Conservation (phyloP, 441 rosid species). For the Adansonia rubrostipa region DNA sequence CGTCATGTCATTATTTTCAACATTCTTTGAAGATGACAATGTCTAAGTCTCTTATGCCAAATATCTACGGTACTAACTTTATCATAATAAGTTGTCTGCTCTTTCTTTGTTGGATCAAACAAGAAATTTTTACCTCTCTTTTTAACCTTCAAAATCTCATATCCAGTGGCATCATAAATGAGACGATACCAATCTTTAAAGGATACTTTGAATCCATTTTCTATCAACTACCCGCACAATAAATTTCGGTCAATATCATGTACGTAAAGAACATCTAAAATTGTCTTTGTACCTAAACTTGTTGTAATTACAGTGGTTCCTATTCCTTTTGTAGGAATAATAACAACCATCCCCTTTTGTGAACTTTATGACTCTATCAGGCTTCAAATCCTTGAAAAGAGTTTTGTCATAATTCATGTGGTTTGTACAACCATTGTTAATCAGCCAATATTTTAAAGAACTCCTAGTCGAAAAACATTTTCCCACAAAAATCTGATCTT, state of each 20-base stretch:
- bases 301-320: neutral
- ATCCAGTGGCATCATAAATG: too few relatives aligned
- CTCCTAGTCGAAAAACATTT: too few relatives aligned
- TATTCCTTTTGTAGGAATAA: neutral
- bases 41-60: too few relatives aligned
- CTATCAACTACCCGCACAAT: neutral
- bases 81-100: too few relatives aligned
- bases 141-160: too few relatives aligned
- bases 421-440: neutral
- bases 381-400: neutral
- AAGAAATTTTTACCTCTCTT: too few relatives aligned
- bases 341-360: neutral
- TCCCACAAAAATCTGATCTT: too few relatives aligned
- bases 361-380: neutral
- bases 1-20: neutral
- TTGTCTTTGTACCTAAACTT: neutral
- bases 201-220: too few relatives aligned
- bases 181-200: too few relatives aligned
- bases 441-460: too few relatives aligned
- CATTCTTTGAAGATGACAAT: neutral
- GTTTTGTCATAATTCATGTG: neutral
- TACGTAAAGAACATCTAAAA: neutral
- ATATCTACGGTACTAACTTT: too few relatives aligned
- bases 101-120: too few relatives aligned
- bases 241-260: neutral